Percentiles rank a stretch among this genome's conserved stretches.
These are phyloP conservation scores for Pseudogymnoascus sp. DNA, from an alignment of 2,329 filamentous ascomycete species.

Conservation along the genomic window DNA sequence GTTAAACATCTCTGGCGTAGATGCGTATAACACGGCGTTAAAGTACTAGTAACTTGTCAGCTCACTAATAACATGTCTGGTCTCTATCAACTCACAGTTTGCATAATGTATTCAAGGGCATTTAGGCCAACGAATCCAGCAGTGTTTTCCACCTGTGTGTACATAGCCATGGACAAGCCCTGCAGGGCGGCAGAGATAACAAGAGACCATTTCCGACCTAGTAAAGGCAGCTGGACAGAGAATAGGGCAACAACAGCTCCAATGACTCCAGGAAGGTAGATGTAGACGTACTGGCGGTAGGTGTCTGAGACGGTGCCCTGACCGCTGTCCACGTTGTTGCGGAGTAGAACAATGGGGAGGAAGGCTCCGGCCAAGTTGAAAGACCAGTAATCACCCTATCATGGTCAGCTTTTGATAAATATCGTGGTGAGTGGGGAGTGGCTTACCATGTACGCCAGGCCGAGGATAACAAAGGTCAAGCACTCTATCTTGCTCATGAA, in stretches of 20 bases:
- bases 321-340: constrained; percentile 22
- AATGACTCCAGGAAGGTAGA: constrained; percentile 30
- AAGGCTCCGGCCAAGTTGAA: constrained; percentile 32
- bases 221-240: constrained; percentile 16
- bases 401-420: constrained; percentile 2
- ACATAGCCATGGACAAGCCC: constrained; percentile 24
- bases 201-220: constrained; percentile 26
- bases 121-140: constrained; percentile 25
- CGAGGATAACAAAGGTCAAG: constrained; percentile 1
- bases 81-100: constrained; percentile 17
- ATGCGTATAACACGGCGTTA: constrained; percentile 22
- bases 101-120: constrained; percentile 28
- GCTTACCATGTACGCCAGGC: neutral
- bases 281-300: constrained; percentile 31
- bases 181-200: constrained; percentile 24
- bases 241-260: constrained; percentile 23
- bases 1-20: constrained; percentile 20
- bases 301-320: constrained; percentile 24
- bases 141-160: constrained; percentile 23
- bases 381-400: neutral
- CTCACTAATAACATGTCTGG: neutral
- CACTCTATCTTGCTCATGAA: neutral
- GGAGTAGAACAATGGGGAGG: constrained; percentile 28
- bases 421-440: neutral
- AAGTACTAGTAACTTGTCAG: constrained; percentile 12